Evolutionary conservation across 768 basidiomycete genomes (phyloP).

Genomic region (Nevesoporus exiguus): DNA sequence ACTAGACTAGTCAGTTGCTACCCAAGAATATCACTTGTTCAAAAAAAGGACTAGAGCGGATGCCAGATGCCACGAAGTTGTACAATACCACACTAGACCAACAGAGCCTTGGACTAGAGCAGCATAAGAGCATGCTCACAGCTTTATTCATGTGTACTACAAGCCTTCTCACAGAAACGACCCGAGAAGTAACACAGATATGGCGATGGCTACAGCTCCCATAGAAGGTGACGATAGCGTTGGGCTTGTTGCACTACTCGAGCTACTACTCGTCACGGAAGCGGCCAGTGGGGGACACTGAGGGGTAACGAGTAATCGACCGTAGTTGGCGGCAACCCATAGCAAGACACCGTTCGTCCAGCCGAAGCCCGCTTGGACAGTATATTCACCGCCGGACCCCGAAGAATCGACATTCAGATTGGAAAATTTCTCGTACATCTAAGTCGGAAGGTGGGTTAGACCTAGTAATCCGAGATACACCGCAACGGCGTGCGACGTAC

Average conservation of each 20-base stretch:
- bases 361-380: constrained; percentile 82
- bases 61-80: too few relatives aligned
- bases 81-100: too few relatives aligned
- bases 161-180: not conserved
- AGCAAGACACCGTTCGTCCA: constrained; percentile 86
- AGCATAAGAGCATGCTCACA: too few relatives aligned
- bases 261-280: not conserved
- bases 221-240: not conserved
- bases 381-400: constrained; percentile 84
- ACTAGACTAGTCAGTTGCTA: too few relatives aligned
- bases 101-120: too few relatives aligned
- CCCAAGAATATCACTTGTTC: too few relatives aligned
- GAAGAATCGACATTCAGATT: constrained; percentile 72
- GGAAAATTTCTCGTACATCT: constrained; percentile 93
- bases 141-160: too few relatives aligned
- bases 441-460: not conserved
- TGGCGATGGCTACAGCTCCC: not conserved
- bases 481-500: constrained; percentile 40
- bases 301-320: constrained; percentile 55
- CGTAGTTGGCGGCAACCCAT: constrained; percentile 71
- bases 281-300: constrained; percentile 51
- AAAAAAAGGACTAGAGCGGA: too few relatives aligned
- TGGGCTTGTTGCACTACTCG: constrained; percentile 5
- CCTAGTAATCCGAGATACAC: not conserved
- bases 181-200: constrained; percentile 2